Evolutionary conservation across 768 basidiomycete species (phyloP).

Genomic region (Lentinula aciculospora): DNA sequence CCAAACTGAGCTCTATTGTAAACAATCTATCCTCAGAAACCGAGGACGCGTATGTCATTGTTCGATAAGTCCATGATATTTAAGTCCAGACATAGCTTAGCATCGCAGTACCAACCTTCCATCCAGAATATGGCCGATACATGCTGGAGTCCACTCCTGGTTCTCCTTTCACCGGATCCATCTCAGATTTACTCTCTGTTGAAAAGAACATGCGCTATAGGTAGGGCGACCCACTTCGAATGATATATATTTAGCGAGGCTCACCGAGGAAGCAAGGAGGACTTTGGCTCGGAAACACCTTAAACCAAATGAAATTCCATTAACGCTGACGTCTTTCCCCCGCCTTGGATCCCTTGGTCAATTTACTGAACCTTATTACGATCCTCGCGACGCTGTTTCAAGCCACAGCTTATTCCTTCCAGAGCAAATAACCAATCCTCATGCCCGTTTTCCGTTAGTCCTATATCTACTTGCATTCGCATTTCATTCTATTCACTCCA

Average conservation of each 20-base stretch:
- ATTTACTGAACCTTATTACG: constrained; percentile 88
- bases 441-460: constrained; percentile 95
- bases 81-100: constrained; percentile 30
- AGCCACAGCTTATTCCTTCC: constrained; percentile 94
- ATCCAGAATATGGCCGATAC: constrained; percentile 97
- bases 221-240: constrained; percentile 29
- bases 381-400: constrained; percentile 70
- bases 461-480: constrained; percentile 9
- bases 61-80: background rate
- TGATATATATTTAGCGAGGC: background rate
- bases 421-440: constrained; percentile 94
- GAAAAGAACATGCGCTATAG: constrained; percentile 94
- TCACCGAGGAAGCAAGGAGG: constrained; percentile 45
- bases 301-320: constrained; percentile 78
- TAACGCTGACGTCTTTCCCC: constrained; percentile 95
- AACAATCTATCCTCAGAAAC: constrained; percentile 57
- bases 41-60: constrained; percentile 47
- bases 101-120: constrained; percentile 80
- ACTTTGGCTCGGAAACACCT: constrained; percentile 79
- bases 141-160: constrained; percentile 99
- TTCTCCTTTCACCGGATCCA: constrained; percentile 85
- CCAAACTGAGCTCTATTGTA: constrained; percentile 66
- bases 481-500: constrained; percentile 12
- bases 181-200: constrained; percentile 82
- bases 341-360: constrained; percentile 82